Evolutionary conservation across 202 grass and related monocot genomes (phyloP).

Genomic region (Eragrostis tef): DNA sequence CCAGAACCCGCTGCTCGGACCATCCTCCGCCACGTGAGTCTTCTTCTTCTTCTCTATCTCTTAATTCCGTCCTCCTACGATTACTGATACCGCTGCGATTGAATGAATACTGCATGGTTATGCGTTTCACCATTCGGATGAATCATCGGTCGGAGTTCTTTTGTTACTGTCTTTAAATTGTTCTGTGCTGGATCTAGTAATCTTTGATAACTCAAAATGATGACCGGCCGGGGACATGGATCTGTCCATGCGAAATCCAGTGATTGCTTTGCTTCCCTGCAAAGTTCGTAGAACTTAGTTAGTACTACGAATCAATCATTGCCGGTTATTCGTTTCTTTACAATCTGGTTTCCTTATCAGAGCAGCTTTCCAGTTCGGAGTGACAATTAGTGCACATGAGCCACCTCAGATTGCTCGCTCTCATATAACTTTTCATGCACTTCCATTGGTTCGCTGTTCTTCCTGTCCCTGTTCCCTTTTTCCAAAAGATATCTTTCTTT

Average conservation of each 20-base stretch:
- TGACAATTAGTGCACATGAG: background rate
- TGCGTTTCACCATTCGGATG: too few relatives aligned
- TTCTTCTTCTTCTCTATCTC: background rate
- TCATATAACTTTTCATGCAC: too few relatives aligned
- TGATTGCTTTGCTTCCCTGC: constrained; percentile 23
- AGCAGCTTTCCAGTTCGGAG: background rate
- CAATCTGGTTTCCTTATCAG: background rate
- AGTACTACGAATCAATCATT: background rate
- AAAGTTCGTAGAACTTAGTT: background rate
- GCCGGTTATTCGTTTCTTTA: background rate
- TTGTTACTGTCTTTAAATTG: background rate
- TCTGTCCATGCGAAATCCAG: background rate
- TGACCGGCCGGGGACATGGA: background rate
- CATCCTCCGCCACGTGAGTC: constrained; percentile 70
- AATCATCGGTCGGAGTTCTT: too few relatives aligned
- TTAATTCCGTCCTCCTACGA: too few relatives aligned
- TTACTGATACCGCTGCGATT: background rate
- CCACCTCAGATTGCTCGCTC: background rate
- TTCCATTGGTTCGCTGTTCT: background rate
- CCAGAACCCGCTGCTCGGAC: constrained; percentile 87
- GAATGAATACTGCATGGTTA: background rate
- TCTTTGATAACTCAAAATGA: background rate
- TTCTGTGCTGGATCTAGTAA: background rate
- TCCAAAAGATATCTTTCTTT: background rate
- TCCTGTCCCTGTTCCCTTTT: background rate